Conservation (phyloP, 2,329 filamentous ascomycete species). For the Stemphylium vesicarium region DNA sequence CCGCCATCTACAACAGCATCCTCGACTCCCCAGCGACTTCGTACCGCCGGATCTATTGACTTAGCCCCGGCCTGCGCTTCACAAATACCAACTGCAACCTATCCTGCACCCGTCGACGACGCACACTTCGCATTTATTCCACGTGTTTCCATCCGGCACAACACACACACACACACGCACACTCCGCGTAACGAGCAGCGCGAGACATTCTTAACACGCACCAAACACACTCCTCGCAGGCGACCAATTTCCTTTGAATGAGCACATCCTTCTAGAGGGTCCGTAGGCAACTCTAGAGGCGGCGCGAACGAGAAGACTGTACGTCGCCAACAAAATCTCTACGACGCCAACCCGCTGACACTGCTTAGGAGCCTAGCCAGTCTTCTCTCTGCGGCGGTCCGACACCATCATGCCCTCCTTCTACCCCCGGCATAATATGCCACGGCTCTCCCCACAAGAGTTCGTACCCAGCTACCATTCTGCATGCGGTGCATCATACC, state of each 20-base stretch:
- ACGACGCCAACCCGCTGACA: constrained; percentile 23
- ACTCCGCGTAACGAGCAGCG: constrained; percentile 9
- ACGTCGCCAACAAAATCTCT: constrained; percentile 23
- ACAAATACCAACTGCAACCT: constrained; percentile 9
- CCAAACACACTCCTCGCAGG: constrained; percentile 11
- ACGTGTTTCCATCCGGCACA: not conserved
- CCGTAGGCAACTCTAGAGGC: constrained; percentile 44
- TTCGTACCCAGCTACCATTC: constrained; percentile 53
- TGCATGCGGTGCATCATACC: constrained; percentile 54
- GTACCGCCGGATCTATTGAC: constrained; percentile 49
- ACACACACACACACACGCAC: not conserved
- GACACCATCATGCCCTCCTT: constrained; percentile 58
- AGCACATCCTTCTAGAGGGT: constrained; percentile 41
- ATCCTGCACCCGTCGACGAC: constrained; percentile 15
- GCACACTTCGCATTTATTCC: constrained; percentile 25
- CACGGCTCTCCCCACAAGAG: constrained; percentile 58
- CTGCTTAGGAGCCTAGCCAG: constrained; percentile 47
- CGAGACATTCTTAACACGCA: constrained; percentile 20
- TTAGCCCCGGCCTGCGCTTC: constrained; percentile 45
- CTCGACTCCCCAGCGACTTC: constrained; percentile 20
- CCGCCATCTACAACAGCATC: constrained; percentile 4
- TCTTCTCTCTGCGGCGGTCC: constrained; percentile 50
- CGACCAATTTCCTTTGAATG: constrained; percentile 45
- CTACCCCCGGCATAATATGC: constrained; percentile 55
- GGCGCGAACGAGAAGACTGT: constrained; percentile 51